Percentiles rank a stretch among this genome's conserved stretches.
Conservation (phyloP, 2,329 filamentous ascomycete genomes). For the Arthroderma uncinatum region DNA sequence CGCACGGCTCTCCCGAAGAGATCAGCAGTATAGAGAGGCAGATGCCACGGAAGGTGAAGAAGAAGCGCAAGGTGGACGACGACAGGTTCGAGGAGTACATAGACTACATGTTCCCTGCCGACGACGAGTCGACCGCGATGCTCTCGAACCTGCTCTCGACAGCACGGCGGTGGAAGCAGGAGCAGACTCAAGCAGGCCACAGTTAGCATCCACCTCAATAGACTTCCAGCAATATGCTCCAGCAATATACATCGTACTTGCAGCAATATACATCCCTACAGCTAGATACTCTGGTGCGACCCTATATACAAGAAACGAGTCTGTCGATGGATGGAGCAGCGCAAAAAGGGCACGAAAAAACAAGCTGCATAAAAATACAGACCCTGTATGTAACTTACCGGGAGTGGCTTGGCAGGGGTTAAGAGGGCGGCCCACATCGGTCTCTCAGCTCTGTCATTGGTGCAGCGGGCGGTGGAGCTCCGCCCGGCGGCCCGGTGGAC, state of each 20-base stretch:
- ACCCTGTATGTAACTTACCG: constrained; percentile 1
- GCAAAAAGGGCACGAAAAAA: background rate
- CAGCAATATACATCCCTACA: too few relatives aligned
- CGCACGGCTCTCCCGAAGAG: constrained; percentile 64
- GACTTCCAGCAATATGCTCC: too few relatives aligned
- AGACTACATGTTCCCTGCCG: constrained; percentile 93
- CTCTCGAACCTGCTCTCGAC: constrained; percentile 72
- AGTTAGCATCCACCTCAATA: too few relatives aligned
- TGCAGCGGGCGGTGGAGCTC: background rate
- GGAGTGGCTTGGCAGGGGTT: constrained; percentile 2
- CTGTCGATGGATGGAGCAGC: background rate
- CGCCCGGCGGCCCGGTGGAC: background rate
- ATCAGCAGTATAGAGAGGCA: constrained; percentile 76
- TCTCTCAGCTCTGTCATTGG: background rate
- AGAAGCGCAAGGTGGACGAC: constrained; percentile 80
- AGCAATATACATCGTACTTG: too few relatives aligned
- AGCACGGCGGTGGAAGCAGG: constrained; percentile 75
- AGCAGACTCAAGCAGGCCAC: constrained; percentile 20
- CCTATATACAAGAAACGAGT: constrained; percentile 2
- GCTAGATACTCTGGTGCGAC: background rate
- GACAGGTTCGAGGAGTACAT: constrained; percentile 93
- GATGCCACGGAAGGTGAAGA: constrained; percentile 90
- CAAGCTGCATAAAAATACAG: background rate
- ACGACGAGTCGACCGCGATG: constrained; percentile 76
- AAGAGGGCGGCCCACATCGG: background rate